These are phyloP conservation scores for Trichocladium antarcticum DNA, from an alignment of 495 filamentous ascomycete genomes.

Conservation along the genomic window DNA sequence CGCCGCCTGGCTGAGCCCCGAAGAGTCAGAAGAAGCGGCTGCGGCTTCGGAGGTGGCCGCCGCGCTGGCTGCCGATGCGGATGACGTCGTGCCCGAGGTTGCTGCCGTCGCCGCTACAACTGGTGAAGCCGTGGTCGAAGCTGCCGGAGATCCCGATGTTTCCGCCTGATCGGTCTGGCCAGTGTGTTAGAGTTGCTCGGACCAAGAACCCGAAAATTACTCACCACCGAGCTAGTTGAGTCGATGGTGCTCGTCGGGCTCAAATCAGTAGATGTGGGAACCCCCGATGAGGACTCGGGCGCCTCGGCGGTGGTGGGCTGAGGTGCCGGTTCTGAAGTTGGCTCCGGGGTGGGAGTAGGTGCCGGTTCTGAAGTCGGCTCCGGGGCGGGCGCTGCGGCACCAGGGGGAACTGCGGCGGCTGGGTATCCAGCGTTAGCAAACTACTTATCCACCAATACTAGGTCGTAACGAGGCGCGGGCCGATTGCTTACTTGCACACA, in stretches of 20 bases:
- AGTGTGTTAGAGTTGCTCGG: neutral
- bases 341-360: slow-evolving; percentile 4
- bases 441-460: neutral
- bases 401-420: slow-evolving; percentile 12
- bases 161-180: neutral
- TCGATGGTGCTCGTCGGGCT: neutral
- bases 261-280: neutral
- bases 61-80: neutral
- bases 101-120: slow-evolving; percentile 5
- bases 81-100: slow-evolving; percentile 4
- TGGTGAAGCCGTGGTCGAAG: neutral
- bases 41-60: slow-evolving; percentile 11
- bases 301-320: slow-evolving; percentile 9
- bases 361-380: slow-evolving; percentile 1
- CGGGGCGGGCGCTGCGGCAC: neutral
- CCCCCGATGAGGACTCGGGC: neutral
- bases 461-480: neutral
- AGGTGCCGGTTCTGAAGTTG: slow-evolving; percentile 3
- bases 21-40: slow-evolving; percentile 9
- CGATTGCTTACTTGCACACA: slow-evolving; percentile 31
- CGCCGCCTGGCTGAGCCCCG: slow-evolving; percentile 24
- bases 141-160: neutral
- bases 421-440: neutral
- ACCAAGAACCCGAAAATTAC: neutral
- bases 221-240: neutral